Evolutionary conservation across 768 basidiomycete species (phyloP), one percentile per base, ranked within the genome.

Genomic region (Baorangia bicolor): DNA sequence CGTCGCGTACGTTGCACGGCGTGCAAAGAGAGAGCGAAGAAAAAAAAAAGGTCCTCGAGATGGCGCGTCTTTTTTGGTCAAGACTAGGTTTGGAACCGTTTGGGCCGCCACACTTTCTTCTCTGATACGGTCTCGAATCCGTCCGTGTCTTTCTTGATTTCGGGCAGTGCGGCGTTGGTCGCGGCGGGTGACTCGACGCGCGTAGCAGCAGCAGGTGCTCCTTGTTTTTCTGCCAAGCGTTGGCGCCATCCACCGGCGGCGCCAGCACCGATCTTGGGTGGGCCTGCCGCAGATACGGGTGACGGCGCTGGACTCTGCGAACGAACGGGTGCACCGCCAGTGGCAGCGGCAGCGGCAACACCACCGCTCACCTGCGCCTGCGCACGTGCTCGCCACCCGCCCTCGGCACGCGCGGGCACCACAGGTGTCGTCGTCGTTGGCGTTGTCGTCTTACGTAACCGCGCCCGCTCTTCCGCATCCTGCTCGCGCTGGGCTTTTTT

Each of bases 61-160:
- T 10, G 33, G 18, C 13, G 2, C 11, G 34, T n/a, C 25, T 8
- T 12, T 12, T n/a, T 14, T 11, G 30, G 12, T 20, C 12, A 48
- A 20, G 49, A 25, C 41, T 53, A 52, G 31, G 37, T 55, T 41
- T 58, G 69, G 7, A 67, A 1, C 25, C 58, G 66, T 44, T 13
- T 59, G 1, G 68, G 9, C 38, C 53, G 49, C 70, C 70, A 72
- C 35, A 63, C 61, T n/a, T 48, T 57, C 53, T 63, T 70, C 33
- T 60, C 59, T 2, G 70, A 6, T 7, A 87, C 85, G 25, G 83
- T 77, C 71, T 86, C 83, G 78, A 90, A 90, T 4, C 90, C 88
- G 63, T 91, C 89, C 4, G 83, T 77, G 39, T 88, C 86, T 63
- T 76, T 81, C 60, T 73, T 74, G 6, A 67, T 47, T 48, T 81